Evolutionary conservation across 495 filamentous ascomycete genomes (phyloP).

Genomic region (Penicillium daleae): DNA sequence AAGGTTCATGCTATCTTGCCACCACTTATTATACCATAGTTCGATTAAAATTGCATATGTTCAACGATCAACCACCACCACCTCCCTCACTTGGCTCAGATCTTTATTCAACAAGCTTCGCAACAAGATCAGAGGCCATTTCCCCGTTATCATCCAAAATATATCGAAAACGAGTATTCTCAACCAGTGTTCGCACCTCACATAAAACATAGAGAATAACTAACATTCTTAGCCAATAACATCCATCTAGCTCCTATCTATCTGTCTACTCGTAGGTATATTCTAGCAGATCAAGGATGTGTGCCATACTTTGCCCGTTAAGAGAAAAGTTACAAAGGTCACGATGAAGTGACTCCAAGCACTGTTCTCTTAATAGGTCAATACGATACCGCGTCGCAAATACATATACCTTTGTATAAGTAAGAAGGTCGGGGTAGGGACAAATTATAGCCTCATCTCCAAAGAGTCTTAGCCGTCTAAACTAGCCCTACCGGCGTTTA

Average conservation of each 20-base stretch:
- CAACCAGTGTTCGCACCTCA: slow-evolving; percentile 3
- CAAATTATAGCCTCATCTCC: slow-evolving; percentile 1
- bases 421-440: slow-evolving; percentile 1
- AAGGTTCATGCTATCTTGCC: too few relatives aligned
- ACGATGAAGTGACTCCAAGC: slow-evolving; percentile 8
- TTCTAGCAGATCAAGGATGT: slow-evolving; percentile 9
- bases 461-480: slow-evolving; percentile 3
- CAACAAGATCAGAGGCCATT: slow-evolving; percentile 9
- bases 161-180: slow-evolving; percentile 6
- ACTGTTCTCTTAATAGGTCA: too few relatives aligned
- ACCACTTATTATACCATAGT: too few relatives aligned
- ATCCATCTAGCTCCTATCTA: slow-evolving; percentile 3
- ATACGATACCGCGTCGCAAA: slow-evolving; percentile 7
- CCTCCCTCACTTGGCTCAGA: too few relatives aligned
- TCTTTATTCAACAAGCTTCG: slow-evolving; percentile 3
- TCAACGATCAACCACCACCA: too few relatives aligned
- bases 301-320: background rate
- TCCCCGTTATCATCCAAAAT: slow-evolving; percentile 1
- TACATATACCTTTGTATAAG: slow-evolving; percentile 1
- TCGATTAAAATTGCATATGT: too few relatives aligned
- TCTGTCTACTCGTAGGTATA: slow-evolving; percentile 6
- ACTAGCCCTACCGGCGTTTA: slow-evolving; percentile 3
- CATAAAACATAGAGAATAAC: slow-evolving; percentile 5
- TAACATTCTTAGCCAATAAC: background rate
- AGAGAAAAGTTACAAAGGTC: slow-evolving; percentile 10